These are phyloP conservation scores for Nicotiana paniculata DNA, from an alignment of 257 asterid species.

Conservation along the genomic window DNA sequence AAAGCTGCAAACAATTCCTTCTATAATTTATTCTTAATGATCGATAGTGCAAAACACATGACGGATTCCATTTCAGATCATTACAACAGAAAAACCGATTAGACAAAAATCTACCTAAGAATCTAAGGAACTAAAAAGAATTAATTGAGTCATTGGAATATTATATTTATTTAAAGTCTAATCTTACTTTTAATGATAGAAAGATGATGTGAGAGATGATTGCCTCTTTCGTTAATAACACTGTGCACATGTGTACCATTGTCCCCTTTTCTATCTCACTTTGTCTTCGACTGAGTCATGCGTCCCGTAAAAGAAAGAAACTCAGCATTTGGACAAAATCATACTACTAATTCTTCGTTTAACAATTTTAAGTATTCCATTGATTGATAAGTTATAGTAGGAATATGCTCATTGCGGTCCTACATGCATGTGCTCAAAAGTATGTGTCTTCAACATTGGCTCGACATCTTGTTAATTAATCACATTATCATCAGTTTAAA, in stretches of 20 bases:
- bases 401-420: conserved; percentile 5
- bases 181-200: conserved; percentile 1
- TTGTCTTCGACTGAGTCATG: conserved; percentile 11
- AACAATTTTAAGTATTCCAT: neutral
- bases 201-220: conserved; percentile 8
- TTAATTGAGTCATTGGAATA: neutral
- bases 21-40: neutral
- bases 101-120: conserved; percentile 9
- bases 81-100: conserved; percentile 1
- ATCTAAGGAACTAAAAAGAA: conserved; percentile 1
- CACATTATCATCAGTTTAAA: conserved; percentile 4
- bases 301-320: neutral
- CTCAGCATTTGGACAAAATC: neutral
- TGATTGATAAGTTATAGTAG: conserved; percentile 2
- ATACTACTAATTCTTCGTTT: neutral
- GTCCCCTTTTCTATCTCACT: neutral
- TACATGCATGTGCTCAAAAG: conserved; percentile 6
- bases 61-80: conserved; percentile 8
- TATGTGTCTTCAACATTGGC: neutral
- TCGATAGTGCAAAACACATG: conserved; percentile 6
- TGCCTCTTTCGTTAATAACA: neutral
- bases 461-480: neutral
- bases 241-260: conserved; percentile 18
- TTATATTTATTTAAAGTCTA: neutral
- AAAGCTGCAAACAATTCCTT: neutral